Evolutionary conservation across 345 rosid species (phyloP), one percentile per base, ranked within the genome.

Genomic region (Aurinia saxatilis): DNA sequence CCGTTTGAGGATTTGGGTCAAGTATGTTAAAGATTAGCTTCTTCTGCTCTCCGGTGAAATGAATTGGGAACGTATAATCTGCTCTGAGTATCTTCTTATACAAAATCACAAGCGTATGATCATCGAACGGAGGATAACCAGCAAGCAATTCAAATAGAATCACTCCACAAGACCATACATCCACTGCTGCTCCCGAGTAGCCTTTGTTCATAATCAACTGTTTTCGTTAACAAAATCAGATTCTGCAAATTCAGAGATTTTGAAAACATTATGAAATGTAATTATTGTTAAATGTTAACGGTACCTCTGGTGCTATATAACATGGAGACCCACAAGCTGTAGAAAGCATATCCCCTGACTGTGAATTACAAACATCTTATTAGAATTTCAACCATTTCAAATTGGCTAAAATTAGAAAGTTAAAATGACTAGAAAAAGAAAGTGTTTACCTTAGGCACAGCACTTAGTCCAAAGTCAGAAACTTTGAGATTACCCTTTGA

Each of bases 311-410:
- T 46, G 96, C 98, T 35, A 85, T 86, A 16, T 92, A 89, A 63
- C 91, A 84, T 0, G 96, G 98, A 18, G 98, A 92, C 8, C 98
- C 96, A 56, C 96, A 92, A 7, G 97, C 85, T 45, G 97, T 92
- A n/a, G 85, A 76, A 42, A 85, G 81, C 79, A 87, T 70, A 56
- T 84, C 84, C 55, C 87, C 95, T 41, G 89, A 87, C 93, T 87
- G 78, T 57, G 45, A 57, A 59, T 55, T 54, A 49, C 47, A 18
- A 56, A 15, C 21, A 47, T 0, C 30, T 47, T 5, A 35, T 71
- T 37, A 74, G 49, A 35, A 29, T 30, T 65, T 51, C 39, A 11
- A 66, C 57, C 38, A 31, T 50, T 25, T 5, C 64, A 54, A 40
- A 23, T 18, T 57, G 13, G 23, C 18, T 57, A n/a, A n/a, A 16